A percentile compares a stretch with the other conserved stretches of the same genome.
Conservation (phyloP, 2,329 filamentous ascomycete genomes). For the Fusarium illudens region DNA sequence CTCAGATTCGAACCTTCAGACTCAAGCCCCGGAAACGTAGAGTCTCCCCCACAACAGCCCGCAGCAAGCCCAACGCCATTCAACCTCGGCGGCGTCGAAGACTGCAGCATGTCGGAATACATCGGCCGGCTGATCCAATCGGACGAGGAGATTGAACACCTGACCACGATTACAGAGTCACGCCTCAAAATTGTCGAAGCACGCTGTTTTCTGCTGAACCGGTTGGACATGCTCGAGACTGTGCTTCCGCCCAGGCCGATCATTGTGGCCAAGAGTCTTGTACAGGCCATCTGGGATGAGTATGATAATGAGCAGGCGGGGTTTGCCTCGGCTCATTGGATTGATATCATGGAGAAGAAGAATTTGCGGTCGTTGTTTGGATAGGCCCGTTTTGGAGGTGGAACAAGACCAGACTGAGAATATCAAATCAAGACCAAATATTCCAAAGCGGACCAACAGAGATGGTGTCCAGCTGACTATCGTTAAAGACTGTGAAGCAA, state of each 20-base stretch:
- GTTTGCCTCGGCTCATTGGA: conserved; percentile 26
- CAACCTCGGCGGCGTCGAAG: conserved; percentile 3
- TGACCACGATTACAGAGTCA: conserved; percentile 5
- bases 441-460: too few species aligned
- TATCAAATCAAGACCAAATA: not conserved
- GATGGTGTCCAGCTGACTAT: too few species aligned
- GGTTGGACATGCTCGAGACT: conserved; percentile 20
- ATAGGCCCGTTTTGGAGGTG: not conserved
- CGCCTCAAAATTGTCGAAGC: conserved; percentile 18
- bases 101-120: conserved; percentile 27
- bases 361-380: conserved; percentile 36
- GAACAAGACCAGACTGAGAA: not conserved
- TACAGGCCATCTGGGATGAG: conserved; percentile 30
- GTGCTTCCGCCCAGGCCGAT: conserved; percentile 24
- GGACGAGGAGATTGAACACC: conserved; percentile 20
- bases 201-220: conserved; percentile 4
- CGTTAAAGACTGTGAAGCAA: too few species aligned
- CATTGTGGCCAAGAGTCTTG: conserved; percentile 22
- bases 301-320: conserved; percentile 25
- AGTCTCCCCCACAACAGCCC: not conserved
- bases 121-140: conserved; percentile 20
- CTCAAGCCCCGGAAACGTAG: accelerated
- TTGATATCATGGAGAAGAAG: conserved; percentile 36
- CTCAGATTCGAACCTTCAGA: conserved; percentile 30
- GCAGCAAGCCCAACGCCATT: not conserved